Evolutionary conservation across 352 stramenopile genomes (phyloP).

Genomic region (Thalassiosira mediterranea): DNA sequence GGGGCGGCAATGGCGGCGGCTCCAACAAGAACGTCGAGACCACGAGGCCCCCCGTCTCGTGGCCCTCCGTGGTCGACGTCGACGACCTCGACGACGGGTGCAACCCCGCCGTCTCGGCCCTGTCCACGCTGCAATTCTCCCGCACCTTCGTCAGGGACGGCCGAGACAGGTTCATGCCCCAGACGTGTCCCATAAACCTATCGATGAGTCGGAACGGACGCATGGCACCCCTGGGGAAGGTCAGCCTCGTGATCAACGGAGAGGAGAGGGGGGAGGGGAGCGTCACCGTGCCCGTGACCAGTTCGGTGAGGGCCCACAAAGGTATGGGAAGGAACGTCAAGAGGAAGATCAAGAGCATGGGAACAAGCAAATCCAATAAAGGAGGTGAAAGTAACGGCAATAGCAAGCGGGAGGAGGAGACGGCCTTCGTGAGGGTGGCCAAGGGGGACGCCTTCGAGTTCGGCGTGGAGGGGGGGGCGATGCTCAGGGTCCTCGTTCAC

Average conservation of each 20-base stretch:
- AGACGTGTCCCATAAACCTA: constrained; percentile 7
- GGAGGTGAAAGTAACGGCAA: no score
- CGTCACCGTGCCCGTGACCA: background rate
- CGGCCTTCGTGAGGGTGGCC: background rate
- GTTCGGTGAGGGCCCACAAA: background rate
- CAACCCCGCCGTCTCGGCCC: no score
- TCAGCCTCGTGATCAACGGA: background rate
- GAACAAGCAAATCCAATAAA: no score
- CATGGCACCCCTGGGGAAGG: background rate
- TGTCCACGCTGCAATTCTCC: no score
- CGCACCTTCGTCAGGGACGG: no score
- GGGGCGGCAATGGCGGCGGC: no score
- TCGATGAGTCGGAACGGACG: background rate
- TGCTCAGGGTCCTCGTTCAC: background rate
- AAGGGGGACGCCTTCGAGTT: constrained; percentile 1
- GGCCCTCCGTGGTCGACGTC: no score
- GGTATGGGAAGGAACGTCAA: constrained; percentile 1
- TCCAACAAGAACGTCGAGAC: no score
- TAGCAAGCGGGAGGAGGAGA: no score
- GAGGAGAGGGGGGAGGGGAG: background rate
- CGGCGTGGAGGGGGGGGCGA: background rate
- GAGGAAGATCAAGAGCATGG: no score
- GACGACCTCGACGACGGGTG: no score
- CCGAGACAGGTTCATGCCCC: background rate
- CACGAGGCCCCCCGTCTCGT: no score